Base-by-base conservation (phyloP, 352 stramenopile genomes). In the Bremia lactucae region DNA sequence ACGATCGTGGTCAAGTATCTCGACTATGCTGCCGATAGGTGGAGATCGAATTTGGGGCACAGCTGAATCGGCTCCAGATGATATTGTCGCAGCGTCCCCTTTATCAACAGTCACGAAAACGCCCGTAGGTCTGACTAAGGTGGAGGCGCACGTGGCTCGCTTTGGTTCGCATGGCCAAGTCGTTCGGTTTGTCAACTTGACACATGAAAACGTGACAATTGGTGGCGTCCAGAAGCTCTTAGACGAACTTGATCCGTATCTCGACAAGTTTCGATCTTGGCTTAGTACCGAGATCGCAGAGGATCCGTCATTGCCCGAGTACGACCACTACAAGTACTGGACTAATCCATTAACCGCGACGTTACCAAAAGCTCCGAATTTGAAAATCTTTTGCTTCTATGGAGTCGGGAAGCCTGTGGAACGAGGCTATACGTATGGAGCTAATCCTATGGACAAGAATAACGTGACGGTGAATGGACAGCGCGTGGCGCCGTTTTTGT, bases 331-430 rank as follows among this genome's bases (percentile, higher is more conserved):
- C 0, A 76, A 74, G 51, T 76, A 86, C 59, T 95, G 83, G 83
- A 77, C 85, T 18, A 96, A 97, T 59, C 78, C 87, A 26, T 62
- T 96, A 4, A 64, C 72, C 38, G 77, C 84, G 13, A 61, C 78
- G 23, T 64, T 98, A 9, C 94, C 94, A 4, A 55, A 80, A 21
- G 94, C 94, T 13, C 88, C 94, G 2, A 91, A 79, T 23, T 68
- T 97, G 51, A 96, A 95, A 43, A 67, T 97, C 13, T 97, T 96
- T 49, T 98, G 94, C 35, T 59, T 97, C 6, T 97, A 98, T 65
- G 94, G 94, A 34, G 69, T 95, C 11, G 87, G 88, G 38, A 76
- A 96, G 9, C 74, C 83, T 15, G 95, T 92, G 4, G 82, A 93
- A 46, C 77, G 82, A 25, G 73, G 71, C 43, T 94, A 94, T 52